Percentiles rank a stretch among this genome's conserved stretches.
Conservation (phyloP, 1,139 yeast genomes). For the Keqinozyma sinolaborantium region DNA sequence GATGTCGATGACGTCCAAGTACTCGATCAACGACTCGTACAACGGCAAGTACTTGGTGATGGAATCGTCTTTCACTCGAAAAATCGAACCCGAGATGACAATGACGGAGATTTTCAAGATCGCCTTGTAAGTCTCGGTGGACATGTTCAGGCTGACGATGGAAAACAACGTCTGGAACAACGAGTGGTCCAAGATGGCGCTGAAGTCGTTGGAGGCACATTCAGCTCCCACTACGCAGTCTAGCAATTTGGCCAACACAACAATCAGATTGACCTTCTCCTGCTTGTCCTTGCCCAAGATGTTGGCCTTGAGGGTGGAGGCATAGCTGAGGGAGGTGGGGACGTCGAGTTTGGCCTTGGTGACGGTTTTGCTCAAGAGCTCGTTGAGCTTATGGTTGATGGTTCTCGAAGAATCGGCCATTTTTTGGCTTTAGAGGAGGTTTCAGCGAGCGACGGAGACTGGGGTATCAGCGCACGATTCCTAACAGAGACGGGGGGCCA, state of each 20-base stretch:
- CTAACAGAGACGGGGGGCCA: too few relatives aligned
- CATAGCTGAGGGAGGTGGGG: constrained; percentile 33
- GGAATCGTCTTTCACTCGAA: constrained; percentile 30
- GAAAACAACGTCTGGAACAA: constrained; percentile 43
- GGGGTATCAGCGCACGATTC: too few relatives aligned
- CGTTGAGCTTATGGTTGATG: constrained; percentile 45
- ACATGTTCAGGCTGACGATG: constrained; percentile 42
- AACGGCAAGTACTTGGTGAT: constrained; percentile 36
- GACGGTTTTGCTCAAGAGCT: constrained; percentile 35
- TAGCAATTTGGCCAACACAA: constrained; percentile 49
- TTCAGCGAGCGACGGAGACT: too few relatives aligned
- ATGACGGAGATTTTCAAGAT: constrained; percentile 43
- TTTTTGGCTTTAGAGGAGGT: too few relatives aligned
- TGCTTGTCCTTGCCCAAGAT: constrained; percentile 48
- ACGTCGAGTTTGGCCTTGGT: constrained; percentile 31
- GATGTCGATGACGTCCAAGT: constrained; percentile 40
- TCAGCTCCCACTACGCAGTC: constrained; percentile 42
- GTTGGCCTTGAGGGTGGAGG: constrained; percentile 31
- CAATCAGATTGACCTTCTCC: constrained; percentile 51
- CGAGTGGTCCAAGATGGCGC: constrained; percentile 35
- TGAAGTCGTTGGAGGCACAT: constrained; percentile 31
- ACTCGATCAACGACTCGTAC: constrained; percentile 40
- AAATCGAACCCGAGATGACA: constrained; percentile 43
- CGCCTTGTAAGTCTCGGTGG: constrained; percentile 49
- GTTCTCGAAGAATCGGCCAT: constrained; percentile 39